Percentiles rank a stretch among this genome's conserved stretches.
Conservation (phyloP, 2,329 filamentous ascomycete species). For the Aspergillus sclerotialis region DNA sequence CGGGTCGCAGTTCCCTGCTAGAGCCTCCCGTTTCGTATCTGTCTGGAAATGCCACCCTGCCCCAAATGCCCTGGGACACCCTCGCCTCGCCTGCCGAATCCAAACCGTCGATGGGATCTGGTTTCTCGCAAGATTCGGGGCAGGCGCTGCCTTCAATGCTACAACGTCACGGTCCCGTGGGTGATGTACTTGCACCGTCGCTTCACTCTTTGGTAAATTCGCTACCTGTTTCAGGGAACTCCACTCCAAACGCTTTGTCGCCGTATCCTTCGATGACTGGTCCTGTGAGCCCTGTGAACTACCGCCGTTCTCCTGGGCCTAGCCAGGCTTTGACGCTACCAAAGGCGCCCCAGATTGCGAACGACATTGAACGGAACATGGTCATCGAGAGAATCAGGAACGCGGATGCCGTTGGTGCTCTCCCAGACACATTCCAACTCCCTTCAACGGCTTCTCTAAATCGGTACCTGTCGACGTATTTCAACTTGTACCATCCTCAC, state of each 20-base stretch:
- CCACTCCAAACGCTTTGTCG: slow-evolving; percentile 66
- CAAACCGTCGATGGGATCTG: slow-evolving; percentile 68
- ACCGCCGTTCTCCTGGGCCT: slow-evolving; percentile 62
- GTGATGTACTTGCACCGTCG: slow-evolving; percentile 57
- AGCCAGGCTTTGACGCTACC: slow-evolving; percentile 58
- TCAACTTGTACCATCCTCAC: slow-evolving; percentile 94
- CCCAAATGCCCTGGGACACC: slow-evolving; percentile 85
- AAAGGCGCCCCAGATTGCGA: slow-evolving; percentile 71
- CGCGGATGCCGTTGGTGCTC: slow-evolving; percentile 71
- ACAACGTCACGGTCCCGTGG: slow-evolving; percentile 54
- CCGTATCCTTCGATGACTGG: slow-evolving; percentile 63
- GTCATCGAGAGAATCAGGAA: slow-evolving; percentile 81
- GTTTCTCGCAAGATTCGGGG: slow-evolving; percentile 57
- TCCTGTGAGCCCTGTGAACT: slow-evolving; percentile 62
- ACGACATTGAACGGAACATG: slow-evolving; percentile 75
- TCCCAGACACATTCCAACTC: slow-evolving; percentile 83
- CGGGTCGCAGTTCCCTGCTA: slow-evolving; percentile 64
- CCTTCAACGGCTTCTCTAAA: slow-evolving; percentile 77
- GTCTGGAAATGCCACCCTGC: slow-evolving; percentile 70
- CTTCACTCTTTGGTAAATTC: slow-evolving; percentile 68
- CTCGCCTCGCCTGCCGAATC: slow-evolving; percentile 70
- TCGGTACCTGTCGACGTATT: slow-evolving; percentile 90
- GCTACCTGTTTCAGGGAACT: slow-evolving; percentile 60
- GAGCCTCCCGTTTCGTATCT: slow-evolving; percentile 72
- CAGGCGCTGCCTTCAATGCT: slow-evolving; percentile 64